These are phyloP conservation scores for Ploettnerulaceae sp. DNA, from an alignment of 2,329 filamentous ascomycete species.

Conservation along the genomic window DNA sequence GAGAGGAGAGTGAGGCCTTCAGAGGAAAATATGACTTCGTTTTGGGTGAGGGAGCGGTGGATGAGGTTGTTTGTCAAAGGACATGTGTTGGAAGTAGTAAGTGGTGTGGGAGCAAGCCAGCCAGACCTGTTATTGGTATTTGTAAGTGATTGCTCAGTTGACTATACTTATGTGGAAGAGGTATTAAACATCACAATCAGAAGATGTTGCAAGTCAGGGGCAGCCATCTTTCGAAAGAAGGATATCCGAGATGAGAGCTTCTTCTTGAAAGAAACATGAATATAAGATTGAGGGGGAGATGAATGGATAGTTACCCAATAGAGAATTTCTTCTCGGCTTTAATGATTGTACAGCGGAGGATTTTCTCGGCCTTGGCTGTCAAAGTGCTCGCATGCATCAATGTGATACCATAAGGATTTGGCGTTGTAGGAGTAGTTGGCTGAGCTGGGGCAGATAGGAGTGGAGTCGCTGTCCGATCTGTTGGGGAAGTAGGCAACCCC, in stretches of 20 bases:
- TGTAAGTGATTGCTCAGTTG: slow-evolving; percentile 2
- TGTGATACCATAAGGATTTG: slow-evolving; percentile 44
- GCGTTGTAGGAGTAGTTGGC: slow-evolving; percentile 36
- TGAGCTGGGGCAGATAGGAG: slow-evolving; percentile 31
- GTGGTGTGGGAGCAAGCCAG: slow-evolving; percentile 32
- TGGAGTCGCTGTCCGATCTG: slow-evolving; percentile 11
- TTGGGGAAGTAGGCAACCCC: slow-evolving; percentile 25
- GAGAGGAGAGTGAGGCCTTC: slow-evolving; percentile 55
- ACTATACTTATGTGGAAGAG: background rate
- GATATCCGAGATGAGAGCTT: background rate
- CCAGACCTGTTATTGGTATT: slow-evolving; percentile 18
- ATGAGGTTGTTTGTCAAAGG: slow-evolving; percentile 49
- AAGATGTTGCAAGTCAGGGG: no score
- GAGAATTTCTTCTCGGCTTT: slow-evolving; percentile 49
- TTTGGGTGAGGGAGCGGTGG: slow-evolving; percentile 52
- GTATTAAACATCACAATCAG: no score
- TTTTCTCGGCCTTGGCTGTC: slow-evolving; percentile 43
- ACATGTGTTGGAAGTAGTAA: slow-evolving; percentile 40
- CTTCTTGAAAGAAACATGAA: background rate
- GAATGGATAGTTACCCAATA: slow-evolving; percentile 34
- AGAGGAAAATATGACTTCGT: slow-evolving; percentile 56
- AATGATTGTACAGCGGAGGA: slow-evolving; percentile 44
- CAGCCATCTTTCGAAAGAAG: no score
- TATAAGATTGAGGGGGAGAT: slow-evolving; percentile 16
- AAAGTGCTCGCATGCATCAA: slow-evolving; percentile 45